Evolutionary conservation across 2,329 filamentous ascomycete genomes (phyloP).

Genomic region (Hyphodiscus sp.): DNA sequence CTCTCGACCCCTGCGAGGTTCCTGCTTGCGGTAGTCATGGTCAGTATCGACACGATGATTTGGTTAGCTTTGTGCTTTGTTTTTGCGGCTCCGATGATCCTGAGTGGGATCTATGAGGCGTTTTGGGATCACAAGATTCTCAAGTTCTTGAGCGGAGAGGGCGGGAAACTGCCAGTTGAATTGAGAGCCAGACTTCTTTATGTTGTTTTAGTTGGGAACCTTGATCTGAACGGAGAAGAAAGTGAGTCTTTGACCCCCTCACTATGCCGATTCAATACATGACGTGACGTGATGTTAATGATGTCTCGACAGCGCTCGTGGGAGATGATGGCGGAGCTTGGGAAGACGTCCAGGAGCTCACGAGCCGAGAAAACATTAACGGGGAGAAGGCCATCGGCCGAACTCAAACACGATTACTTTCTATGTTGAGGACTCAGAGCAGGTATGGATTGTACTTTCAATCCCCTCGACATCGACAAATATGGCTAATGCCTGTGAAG

Average conservation of each 20-base stretch:
- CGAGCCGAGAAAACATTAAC: background rate
- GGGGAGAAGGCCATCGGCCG: background rate
- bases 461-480: background rate
- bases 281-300: background rate
- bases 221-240: constrained; percentile 1
- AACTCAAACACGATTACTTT: background rate
- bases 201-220: constrained; percentile 11
- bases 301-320: background rate
- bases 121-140: constrained; percentile 3
- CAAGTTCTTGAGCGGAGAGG: constrained; percentile 2
- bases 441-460: background rate
- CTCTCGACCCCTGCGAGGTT: background rate
- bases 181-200: background rate
- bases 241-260: background rate
- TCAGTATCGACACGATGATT: constrained; percentile 5
- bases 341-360: background rate
- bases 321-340: background rate
- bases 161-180: background rate
- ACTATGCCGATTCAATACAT: background rate
- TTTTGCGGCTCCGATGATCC: constrained; percentile 10
- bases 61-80: constrained; percentile 10
- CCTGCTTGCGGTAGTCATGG: constrained; percentile 2
- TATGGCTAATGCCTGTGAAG: background rate
- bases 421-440: background rate
- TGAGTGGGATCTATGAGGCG: constrained; percentile 14